A percentile compares a stretch with the other conserved stretches of the same genome.
Conservation (phyloP, 257 asterid genomes). For the Lithospermum erythrorhizon region DNA sequence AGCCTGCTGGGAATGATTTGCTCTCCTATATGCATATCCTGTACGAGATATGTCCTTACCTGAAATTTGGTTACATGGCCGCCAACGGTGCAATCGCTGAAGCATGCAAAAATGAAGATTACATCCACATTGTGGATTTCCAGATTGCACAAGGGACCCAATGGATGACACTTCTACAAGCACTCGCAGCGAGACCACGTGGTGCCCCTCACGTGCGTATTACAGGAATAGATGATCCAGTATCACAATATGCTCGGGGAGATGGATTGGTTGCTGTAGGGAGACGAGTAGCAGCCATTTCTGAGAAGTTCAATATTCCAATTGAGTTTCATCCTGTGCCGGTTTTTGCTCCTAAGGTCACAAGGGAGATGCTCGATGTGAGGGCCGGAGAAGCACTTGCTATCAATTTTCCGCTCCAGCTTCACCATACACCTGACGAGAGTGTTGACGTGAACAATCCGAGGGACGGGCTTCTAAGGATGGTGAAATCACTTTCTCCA, state of each 20-base stretch:
- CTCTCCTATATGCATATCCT: constrained; percentile 78
- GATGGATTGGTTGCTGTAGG: constrained; percentile 49
- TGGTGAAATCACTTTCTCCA: constrained; percentile 60
- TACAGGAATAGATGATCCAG: constrained; percentile 89
- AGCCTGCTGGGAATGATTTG: constrained; percentile 61
- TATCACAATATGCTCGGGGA: constrained; percentile 72
- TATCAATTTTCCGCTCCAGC: constrained; percentile 78
- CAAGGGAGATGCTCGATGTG: constrained; percentile 52
- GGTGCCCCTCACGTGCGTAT: constrained; percentile 86
- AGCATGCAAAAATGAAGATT: constrained; percentile 66
- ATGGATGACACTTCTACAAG: constrained; percentile 86
- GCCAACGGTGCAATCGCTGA: constrained; percentile 96
- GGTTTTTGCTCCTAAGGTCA: constrained; percentile 56
- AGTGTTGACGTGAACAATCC: constrained; percentile 81
- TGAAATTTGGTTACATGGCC: constrained; percentile 92
- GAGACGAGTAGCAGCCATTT: constrained; percentile 42
- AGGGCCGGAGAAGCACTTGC: constrained; percentile 76
- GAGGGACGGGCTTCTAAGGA: constrained; percentile 70
- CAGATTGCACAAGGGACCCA: constrained; percentile 93
- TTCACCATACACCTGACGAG: constrained; percentile 91
- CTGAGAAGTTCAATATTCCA: constrained; percentile 53
- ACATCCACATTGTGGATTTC: constrained; percentile 77
- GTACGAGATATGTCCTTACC: constrained; percentile 79
- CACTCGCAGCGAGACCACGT: constrained; percentile 83
- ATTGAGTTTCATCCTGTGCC: constrained; percentile 82